Percentiles rank a stretch among this genome's conserved stretches.
Evolutionary conservation across 2,329 filamentous ascomycete genomes (phyloP).

Genomic region (Beauveria sp.): DNA sequence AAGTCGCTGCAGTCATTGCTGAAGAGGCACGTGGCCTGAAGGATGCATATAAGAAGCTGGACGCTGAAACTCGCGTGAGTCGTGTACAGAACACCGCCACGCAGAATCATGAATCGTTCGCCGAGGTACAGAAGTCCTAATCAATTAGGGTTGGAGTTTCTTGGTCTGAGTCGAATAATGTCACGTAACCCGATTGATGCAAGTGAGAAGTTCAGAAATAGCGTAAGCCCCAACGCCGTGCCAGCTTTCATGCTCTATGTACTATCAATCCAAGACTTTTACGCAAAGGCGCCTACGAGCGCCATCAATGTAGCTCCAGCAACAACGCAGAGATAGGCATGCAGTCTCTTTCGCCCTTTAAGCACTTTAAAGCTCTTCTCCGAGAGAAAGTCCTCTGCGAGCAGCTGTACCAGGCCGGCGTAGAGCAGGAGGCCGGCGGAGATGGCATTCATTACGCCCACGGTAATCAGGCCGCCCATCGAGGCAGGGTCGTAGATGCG

Average conservation of each 20-base stretch:
- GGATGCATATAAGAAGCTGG: background rate
- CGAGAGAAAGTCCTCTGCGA: constrained; percentile 76
- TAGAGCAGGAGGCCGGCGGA: constrained; percentile 74
- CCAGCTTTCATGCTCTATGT: background rate
- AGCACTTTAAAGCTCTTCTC: constrained; percentile 66
- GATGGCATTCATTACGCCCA: constrained; percentile 82
- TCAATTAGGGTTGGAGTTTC: background rate
- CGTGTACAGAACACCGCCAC: background rate
- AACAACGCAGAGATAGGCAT: constrained; percentile 57
- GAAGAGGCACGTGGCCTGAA: background rate
- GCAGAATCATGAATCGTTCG: background rate
- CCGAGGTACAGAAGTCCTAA: background rate
- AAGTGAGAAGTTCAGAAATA: background rate
- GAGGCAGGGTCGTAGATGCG: constrained; percentile 73
- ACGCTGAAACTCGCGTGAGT: background rate
- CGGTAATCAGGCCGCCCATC: constrained; percentile 68
- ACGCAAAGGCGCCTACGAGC: constrained; percentile 65
- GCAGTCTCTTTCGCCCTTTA: constrained; percentile 51
- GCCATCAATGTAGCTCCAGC: constrained; percentile 62
- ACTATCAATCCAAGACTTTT: background rate
- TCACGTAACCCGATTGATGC: background rate
- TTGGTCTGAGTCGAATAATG: background rate
- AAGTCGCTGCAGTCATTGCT: background rate
- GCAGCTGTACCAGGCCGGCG: constrained; percentile 73
- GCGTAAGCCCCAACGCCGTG: constrained; percentile 3